Evolutionary conservation across 2,329 filamentous ascomycete genomes (phyloP), one percentile per base, ranked within the genome.

Genomic region (Didymella segeticola): DNA sequence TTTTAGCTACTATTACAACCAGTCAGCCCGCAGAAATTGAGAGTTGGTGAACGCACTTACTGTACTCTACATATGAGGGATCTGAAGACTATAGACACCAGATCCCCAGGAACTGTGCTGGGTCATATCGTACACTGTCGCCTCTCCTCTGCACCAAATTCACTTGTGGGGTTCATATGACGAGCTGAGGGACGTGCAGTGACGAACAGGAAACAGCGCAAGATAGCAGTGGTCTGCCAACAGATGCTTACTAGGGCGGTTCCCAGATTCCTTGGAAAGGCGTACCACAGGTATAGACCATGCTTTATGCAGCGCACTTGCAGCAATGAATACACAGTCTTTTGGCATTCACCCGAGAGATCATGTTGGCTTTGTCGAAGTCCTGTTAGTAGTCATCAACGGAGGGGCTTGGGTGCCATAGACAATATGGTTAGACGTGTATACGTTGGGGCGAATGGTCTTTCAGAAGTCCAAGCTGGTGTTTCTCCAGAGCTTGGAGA

Each of bases 1-100:
- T 63, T 66, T 53, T 25, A 49, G 29, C 54, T 66, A 66, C 61
- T 64, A 50, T 37, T 25, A 34, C 14, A 33, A 4, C 6, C 50
- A 22, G 51, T 67, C 51, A 67, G 63, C 49, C 60, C 31, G 31
- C 20, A 15, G 22, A 14, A 26, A 17, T 26, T 15, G 9, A 15
- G 3, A 7, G 15, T 30, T 22, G 37, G 19, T 26, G 29, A 12
- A 22, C 20, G 14, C 38, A 53, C 51, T 48, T 45, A 53, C 51
- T 48, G 26, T 53, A 53, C 30, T 43, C 22, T 43, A 47, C 25
- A 27, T 36, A 2, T 41, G 38, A 42, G 15, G 17, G 23, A 26
- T 26, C 25, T 26, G 8, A 15, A 41, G 15, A 25, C 25, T 19
- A 17, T 12, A 4, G 2, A 17, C 23, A 17, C 17, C 37, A 11